Percentiles rank a stretch among this genome's conserved stretches.
Conservation (phyloP, 208 protist genomes). For the Trypanosoma boissoni region DNA sequence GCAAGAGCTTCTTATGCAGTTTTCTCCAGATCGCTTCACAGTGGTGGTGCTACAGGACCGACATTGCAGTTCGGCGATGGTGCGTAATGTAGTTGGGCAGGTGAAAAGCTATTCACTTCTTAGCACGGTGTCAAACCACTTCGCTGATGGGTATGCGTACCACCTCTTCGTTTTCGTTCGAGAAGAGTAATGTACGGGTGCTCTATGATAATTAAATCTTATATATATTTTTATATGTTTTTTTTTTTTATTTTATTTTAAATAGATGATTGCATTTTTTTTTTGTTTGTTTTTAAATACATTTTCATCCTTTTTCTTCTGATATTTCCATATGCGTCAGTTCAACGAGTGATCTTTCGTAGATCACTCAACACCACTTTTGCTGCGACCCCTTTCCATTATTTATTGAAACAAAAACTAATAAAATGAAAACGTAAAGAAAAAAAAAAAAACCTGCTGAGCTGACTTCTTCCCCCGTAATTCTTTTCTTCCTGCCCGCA, state of each 20-base stretch:
- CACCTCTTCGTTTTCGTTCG: conserved; percentile 65
- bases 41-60: conserved; percentile 68
- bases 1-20: conserved; percentile 41
- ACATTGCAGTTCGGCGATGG: conserved; percentile 21
- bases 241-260: conserved; percentile 18
- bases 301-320: conserved; percentile 28
- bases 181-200: conserved; percentile 7
- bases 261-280: conserved; percentile 22
- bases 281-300: conserved; percentile 24
- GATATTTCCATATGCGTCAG: conserved; percentile 28
- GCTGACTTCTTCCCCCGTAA: conserved; percentile 70
- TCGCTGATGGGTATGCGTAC: conserved; percentile 78
- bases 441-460: conserved; percentile 33
- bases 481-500: conserved; percentile 23
- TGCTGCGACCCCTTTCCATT: conserved; percentile 33
- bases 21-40: conserved; percentile 58
- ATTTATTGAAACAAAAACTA: conserved; percentile 18
- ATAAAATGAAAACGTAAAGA: conserved; percentile 5
- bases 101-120: conserved; percentile 56
- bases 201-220: conserved; percentile 13
- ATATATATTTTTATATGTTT: conserved; percentile 21
- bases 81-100: conserved; percentile 32
- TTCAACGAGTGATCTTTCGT: conserved; percentile 29
- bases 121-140: conserved; percentile 68
- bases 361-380: conserved; percentile 65